Conservation (phyloP, 2,329 filamentous ascomycete species). For the Alternaria sp. region DNA sequence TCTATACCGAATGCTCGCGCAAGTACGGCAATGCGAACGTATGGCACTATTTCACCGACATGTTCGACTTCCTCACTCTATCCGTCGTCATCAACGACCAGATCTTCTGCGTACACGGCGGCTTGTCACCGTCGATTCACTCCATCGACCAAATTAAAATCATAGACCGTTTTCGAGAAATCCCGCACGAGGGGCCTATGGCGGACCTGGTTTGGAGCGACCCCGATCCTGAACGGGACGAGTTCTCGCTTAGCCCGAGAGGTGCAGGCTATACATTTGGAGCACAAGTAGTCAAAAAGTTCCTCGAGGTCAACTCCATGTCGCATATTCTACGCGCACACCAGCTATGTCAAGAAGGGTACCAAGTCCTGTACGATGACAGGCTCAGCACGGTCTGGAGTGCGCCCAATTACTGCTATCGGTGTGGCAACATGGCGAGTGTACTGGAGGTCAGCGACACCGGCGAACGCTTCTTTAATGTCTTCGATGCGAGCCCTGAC, state of each 20-base stretch:
- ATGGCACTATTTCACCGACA: constrained; percentile 99
- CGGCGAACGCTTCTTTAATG: constrained; percentile 95
- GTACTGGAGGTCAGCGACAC: constrained; percentile 95
- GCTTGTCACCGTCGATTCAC: constrained; percentile 77
- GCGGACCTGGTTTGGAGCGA: constrained; percentile 99
- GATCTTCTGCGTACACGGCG: constrained; percentile 98
- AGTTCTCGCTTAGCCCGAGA: constrained; percentile 91
- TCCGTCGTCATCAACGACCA: constrained; percentile 98
- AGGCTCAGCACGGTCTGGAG: constrained; percentile 96
- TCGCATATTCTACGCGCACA: constrained; percentile 97
- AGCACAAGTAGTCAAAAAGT: constrained; percentile 97
- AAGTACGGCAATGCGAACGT: constrained; percentile 99
- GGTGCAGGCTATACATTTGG: constrained; percentile 98
- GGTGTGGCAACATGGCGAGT: constrained; percentile 96
- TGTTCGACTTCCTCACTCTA: constrained; percentile 98
- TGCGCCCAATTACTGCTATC: constrained; percentile 78
- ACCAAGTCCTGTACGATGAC: constrained; percentile 96
- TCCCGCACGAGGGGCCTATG: constrained; percentile 98
- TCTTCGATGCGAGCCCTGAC: constrained; percentile 95
- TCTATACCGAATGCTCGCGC: constrained; percentile 96
- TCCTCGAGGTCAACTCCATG: constrained; percentile 96
- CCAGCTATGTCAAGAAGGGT: constrained; percentile 97
- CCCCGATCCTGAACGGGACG: constrained; percentile 94
- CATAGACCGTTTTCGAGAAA: constrained; percentile 97
- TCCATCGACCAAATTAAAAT: constrained; percentile 99